These are phyloP conservation scores for Combretum micranthum DNA, from an alignment of 345 rosid genomes.

Conservation along the genomic window DNA sequence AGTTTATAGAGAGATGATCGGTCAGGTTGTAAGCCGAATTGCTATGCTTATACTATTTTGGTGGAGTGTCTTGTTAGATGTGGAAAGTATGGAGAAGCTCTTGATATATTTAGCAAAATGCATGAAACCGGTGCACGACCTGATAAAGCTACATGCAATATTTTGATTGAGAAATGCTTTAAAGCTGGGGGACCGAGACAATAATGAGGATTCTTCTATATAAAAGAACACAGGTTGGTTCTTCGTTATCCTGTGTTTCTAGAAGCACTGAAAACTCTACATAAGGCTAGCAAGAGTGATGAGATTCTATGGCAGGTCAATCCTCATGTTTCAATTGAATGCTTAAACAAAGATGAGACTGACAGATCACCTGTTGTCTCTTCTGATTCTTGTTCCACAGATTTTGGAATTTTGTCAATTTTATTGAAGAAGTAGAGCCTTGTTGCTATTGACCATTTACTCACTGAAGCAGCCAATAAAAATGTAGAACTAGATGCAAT, in stretches of 20 bases:
- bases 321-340: conserved; percentile 51
- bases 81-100: too few species aligned
- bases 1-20: too few species aligned
- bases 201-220: too few species aligned
- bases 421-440: conserved; percentile 66
- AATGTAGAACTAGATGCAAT: conserved; percentile 31
- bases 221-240: conserved; percentile 35
- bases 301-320: conserved; percentile 53
- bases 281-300: conserved; percentile 44
- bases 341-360: too few species aligned
- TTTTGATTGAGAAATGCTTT: too few species aligned
- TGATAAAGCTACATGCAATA: too few species aligned
- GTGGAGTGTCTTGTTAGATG: conserved; percentile 62
- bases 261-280: conserved; percentile 44
- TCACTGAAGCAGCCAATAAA: conserved; percentile 32
- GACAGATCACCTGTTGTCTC: conserved; percentile 8
- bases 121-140: too few species aligned
- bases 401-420: conserved; percentile 32
- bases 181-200: too few species aligned
- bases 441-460: conserved; percentile 44
- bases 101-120: too few species aligned
- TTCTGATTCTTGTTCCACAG: conserved; percentile 19
- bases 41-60: conserved; percentile 69
- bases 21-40: conserved; percentile 54
- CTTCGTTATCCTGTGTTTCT: conserved; percentile 65